Conservation (phyloP, 78 protist genomes). For the Mastigamoeba balamuthi region DNA sequence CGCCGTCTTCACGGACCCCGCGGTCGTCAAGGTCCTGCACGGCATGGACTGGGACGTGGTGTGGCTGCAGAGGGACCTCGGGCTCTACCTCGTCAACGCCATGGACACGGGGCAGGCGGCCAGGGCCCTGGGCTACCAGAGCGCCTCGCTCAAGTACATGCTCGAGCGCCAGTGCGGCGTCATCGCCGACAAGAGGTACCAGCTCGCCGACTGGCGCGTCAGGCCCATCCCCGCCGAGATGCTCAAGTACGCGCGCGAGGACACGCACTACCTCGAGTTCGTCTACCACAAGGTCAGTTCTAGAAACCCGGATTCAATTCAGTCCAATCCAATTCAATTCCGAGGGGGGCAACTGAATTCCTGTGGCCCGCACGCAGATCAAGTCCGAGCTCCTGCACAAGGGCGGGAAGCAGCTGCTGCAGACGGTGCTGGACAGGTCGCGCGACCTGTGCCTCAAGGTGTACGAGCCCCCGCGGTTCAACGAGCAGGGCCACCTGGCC, state of each 20-base stretch:
- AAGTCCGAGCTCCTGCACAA: background rate
- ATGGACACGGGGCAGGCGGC: conserved; percentile 96
- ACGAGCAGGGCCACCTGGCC: background rate
- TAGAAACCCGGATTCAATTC: too few species aligned
- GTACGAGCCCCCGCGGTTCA: conserved; percentile 47
- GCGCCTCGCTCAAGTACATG: conserved; percentile 60
- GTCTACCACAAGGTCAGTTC: conserved; percentile 71
- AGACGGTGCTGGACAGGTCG: conserved; percentile 15
- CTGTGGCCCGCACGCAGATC: background rate
- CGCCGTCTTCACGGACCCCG: conserved; percentile 65
- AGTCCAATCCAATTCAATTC: background rate
- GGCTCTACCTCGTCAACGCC: conserved; percentile 93
- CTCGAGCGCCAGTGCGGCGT: conserved; percentile 54
- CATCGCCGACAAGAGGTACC: conserved; percentile 79
- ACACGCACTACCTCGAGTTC: conserved; percentile 93
- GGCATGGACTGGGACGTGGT: conserved; percentile 77
- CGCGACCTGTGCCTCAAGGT: conserved; percentile 40
- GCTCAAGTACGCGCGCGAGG: conserved; percentile 88
- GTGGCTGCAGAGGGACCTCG: conserved; percentile 93
- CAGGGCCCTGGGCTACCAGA: conserved; percentile 33
- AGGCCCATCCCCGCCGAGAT: conserved; percentile 87
- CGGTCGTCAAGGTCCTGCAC: conserved; percentile 82
- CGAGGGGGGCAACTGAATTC: background rate
- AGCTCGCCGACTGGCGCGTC: conserved; percentile 96
- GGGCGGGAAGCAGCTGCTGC: conserved; percentile 1